Evolutionary conservation across 2,329 filamentous ascomycete genomes (phyloP).

Genomic region (Fusarium neocosmosporiellum): DNA sequence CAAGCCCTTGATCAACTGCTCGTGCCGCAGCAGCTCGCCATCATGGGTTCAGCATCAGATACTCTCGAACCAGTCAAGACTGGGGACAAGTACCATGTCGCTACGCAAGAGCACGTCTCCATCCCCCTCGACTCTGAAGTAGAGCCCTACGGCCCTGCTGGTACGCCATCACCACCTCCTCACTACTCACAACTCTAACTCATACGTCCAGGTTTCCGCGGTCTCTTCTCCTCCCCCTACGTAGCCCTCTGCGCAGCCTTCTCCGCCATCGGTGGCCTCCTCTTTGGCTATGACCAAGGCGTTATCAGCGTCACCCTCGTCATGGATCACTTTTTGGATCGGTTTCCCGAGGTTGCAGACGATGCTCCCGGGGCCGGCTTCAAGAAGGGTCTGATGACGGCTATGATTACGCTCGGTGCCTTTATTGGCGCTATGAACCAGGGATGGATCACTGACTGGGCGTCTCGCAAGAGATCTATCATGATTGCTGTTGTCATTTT

Average conservation of each 20-base stretch:
- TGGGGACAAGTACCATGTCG: background rate
- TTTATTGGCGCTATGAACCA: slow-evolving; percentile 42
- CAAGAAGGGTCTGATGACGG: slow-evolving; percentile 56
- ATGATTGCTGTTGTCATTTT: background rate
- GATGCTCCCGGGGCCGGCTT: slow-evolving; percentile 50
- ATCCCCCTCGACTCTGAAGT: background rate
- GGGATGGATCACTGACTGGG: slow-evolving; percentile 14
- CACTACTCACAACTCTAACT: background rate
- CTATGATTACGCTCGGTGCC: slow-evolving; percentile 57
- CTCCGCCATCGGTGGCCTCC: slow-evolving; percentile 14
- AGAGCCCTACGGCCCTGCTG: background rate
- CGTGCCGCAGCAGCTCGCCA: background rate
- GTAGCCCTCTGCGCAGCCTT: slow-evolving; percentile 8
- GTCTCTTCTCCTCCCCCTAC: slow-evolving; percentile 5
- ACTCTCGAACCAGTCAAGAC: background rate
- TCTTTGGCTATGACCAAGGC: slow-evolving; percentile 45
- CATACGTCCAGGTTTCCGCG: background rate
- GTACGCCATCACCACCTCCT: background rate
- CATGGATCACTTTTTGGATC: background rate
- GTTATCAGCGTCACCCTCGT: slow-evolving; percentile 42
- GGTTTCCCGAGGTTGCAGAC: slow-evolving; percentile 3
- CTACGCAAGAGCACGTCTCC: background rate
- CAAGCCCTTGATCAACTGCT: background rate
- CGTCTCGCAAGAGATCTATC: background rate
- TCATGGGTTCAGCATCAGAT: background rate